Conservation (phyloP, 2,329 filamentous ascomycete genomes). For the Colletotrichum filicis region DNA sequence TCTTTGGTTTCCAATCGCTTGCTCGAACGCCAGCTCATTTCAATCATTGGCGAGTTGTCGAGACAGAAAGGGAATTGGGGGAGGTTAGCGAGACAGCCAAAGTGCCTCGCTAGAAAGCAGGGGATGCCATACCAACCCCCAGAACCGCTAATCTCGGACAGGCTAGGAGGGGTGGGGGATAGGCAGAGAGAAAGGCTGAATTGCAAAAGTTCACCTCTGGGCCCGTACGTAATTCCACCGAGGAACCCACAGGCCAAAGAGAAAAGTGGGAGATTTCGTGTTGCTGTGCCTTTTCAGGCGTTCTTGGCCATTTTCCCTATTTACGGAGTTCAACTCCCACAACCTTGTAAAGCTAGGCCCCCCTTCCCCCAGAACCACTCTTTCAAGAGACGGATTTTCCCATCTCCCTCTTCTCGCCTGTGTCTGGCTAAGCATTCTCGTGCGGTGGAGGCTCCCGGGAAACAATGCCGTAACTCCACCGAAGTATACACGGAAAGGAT, state of each 20-base stretch:
- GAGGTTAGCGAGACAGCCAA: background rate
- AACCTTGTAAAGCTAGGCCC: background rate
- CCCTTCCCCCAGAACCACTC: slow-evolving; percentile 3
- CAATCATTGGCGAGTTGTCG: background rate
- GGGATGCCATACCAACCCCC: background rate
- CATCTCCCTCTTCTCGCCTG: background rate
- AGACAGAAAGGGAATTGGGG: background rate
- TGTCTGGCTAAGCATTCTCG: slow-evolving; percentile 14
- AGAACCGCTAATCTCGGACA: slow-evolving; percentile 18
- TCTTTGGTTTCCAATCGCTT: background rate
- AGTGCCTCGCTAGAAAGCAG: background rate
- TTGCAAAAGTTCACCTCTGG: slow-evolving; percentile 8
- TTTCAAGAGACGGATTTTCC: background rate
- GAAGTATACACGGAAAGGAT: background rate
- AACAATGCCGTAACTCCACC: slow-evolving; percentile 17
- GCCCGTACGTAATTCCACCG: slow-evolving; percentile 11
- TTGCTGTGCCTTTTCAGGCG: background rate
- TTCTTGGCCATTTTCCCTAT: background rate
- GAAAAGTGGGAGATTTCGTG: background rate
- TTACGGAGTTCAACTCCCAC: background rate
- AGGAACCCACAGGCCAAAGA: background rate
- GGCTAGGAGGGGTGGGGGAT: background rate
- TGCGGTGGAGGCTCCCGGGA: slow-evolving; percentile 4
- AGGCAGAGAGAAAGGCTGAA: background rate
- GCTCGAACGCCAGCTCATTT: background rate